Evolutionary conservation across 1,284 basidiomycete genomes (phyloP).

Genomic region (Apiotrichum mycotoxinovorans): DNA sequence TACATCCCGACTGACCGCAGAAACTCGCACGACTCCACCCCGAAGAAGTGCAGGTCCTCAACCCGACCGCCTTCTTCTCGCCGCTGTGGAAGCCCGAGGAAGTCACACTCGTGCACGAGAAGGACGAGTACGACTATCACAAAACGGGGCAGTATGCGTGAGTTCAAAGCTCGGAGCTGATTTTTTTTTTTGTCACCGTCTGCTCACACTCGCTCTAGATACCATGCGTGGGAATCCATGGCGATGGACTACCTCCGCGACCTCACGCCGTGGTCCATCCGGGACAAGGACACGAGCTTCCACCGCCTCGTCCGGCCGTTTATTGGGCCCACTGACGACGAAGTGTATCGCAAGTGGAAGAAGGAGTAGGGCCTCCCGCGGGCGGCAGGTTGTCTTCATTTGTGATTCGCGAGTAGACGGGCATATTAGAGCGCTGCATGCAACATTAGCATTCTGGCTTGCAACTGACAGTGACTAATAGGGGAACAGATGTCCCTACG

Average conservation of each 20-base stretch:
- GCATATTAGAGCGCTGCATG: too few relatives aligned
- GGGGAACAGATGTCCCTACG: too few relatives aligned
- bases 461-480: too few relatives aligned
- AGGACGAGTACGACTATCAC: slow-evolving; percentile 41
- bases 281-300: slow-evolving; percentile 45
- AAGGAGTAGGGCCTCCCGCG: background rate
- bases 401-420: too few relatives aligned
- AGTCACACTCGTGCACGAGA: slow-evolving; percentile 42
- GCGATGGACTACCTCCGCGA: slow-evolving; percentile 45
- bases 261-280: slow-evolving; percentile 41
- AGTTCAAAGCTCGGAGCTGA: slow-evolving; percentile 12
- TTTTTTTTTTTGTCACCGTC: too few relatives aligned
- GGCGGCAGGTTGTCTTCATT: too few relatives aligned
- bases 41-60: slow-evolving; percentile 51
- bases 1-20: background rate
- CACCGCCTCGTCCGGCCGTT: slow-evolving; percentile 45
- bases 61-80: slow-evolving; percentile 53
- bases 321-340: slow-evolving; percentile 38
- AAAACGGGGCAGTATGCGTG: slow-evolving; percentile 46
- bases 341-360: slow-evolving; percentile 26
- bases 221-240: slow-evolving; percentile 52
- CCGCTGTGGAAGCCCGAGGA: slow-evolving; percentile 51
- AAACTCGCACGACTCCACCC: slow-evolving; percentile 49
- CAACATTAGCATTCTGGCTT: too few relatives aligned
- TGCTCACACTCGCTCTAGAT: slow-evolving; percentile 30